Base-by-base conservation (phyloP, 2,329 filamentous ascomycete genomes). In the Trichoderma sp. region DNA sequence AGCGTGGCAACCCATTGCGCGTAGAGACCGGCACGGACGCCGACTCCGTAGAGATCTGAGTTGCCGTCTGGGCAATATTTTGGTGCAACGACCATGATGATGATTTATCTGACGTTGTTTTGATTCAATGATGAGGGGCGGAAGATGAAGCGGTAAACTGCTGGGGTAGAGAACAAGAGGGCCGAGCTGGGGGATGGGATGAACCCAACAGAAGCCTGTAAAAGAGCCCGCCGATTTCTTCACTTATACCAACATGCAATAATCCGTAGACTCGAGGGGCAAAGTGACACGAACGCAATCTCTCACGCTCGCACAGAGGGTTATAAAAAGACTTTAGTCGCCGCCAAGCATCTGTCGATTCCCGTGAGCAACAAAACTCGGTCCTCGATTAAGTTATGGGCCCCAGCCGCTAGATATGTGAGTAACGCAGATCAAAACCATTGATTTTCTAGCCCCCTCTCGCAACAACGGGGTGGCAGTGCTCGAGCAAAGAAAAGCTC, bases 31-130 rank as follows among this genome's bases (percentile, higher is more conserved):
- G 73, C 71, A 26, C 76, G 76, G n/a, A 78, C 75, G 32, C 76
- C 76, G 39, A 77, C 18, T 64, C 76, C 76, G 73, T 76, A 78
- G 21, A 78, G 84, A 51, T 78, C 76, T 6, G 73, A 43, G 70
- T 77, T 76, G 71, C 76, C 75, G 5, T 51, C 26, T 9, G 73
- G 39, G 63, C 74, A 75, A 11, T 28, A 56, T 14, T 1, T 0
- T 5, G n/a, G 8, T 12, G 5, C 9, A 7, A 6, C 15, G 28
- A n/a, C 18, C 43, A 51, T 51, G 43, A 11, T 51, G 2, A 21
- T 6, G 43, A 51, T 51, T 51, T 11, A 11, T n/a, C 0, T 60
- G 9, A 12, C 8, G 4, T 21, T 58, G 28, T 14, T 28, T 34
- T 21, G 56, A 58, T 30, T 51, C 2, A 15, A 32, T 58, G 14